Conservation (phyloP, 2,329 filamentous ascomycete genomes). For the Neocucurbitaria cava region DNA sequence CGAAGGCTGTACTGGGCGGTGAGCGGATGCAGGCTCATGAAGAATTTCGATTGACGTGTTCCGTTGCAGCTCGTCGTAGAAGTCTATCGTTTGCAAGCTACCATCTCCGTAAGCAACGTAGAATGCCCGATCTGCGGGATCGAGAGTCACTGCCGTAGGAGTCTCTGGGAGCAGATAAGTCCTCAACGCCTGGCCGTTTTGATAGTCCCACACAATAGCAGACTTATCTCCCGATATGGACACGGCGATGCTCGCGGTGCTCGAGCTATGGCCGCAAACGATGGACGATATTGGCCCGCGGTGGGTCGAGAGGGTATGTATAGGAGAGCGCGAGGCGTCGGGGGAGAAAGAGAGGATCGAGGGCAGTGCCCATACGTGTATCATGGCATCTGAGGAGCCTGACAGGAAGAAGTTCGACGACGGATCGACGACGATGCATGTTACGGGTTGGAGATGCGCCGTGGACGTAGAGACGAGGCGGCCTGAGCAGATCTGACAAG, state of each 20-base stretch:
- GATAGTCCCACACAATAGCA: conserved; percentile 92
- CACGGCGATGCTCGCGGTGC: conserved; percentile 80
- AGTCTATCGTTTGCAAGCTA: conserved; percentile 78
- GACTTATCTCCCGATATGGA: conserved; percentile 87
- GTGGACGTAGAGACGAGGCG: conserved; percentile 77
- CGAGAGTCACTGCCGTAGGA: conserved; percentile 76
- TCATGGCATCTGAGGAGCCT: conserved; percentile 83
- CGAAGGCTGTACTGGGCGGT: conserved; percentile 57
- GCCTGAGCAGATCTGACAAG: conserved; percentile 71
- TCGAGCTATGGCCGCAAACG: conserved; percentile 70
- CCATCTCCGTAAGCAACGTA: conserved; percentile 84
- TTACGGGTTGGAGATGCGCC: conserved; percentile 81
- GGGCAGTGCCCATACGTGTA: conserved; percentile 89
- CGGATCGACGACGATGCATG: conserved; percentile 73
- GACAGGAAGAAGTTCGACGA: conserved; percentile 77
- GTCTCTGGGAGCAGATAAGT: conserved; percentile 80
- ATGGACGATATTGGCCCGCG: conserved; percentile 73
- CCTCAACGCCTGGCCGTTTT: conserved; percentile 75
- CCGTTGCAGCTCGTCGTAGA: conserved; percentile 63
- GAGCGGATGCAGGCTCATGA: conserved; percentile 62
- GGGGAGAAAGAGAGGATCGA: conserved; percentile 71
- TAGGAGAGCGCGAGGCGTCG: conserved; percentile 66
- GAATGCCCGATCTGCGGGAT: conserved; percentile 82
- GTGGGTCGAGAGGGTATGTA: conserved; percentile 79
- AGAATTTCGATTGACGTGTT: conserved; percentile 49